Evolutionary conservation across 208 protist genomes (phyloP).

Genomic region (Porcisia hertigi): DNA sequence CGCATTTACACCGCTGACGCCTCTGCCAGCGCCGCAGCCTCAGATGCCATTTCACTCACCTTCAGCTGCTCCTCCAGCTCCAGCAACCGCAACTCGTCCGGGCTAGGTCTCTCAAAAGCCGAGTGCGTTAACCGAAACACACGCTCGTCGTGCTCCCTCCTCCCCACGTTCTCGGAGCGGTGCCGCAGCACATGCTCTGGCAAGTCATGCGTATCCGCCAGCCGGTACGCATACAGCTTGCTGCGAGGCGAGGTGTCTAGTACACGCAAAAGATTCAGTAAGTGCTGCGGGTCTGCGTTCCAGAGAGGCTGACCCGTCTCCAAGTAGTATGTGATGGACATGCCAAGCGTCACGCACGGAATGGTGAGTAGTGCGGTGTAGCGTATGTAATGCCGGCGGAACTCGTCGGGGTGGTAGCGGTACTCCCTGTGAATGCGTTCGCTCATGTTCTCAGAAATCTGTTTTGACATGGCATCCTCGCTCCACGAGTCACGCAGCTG

Average conservation of each 20-base stretch:
- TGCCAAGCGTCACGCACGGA: conserved; percentile 43
- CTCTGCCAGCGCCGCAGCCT: neutral
- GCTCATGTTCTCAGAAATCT: conserved; percentile 71
- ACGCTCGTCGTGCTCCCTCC: conserved; percentile 37
- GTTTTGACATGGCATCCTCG: conserved; percentile 80
- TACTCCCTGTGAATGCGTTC: conserved; percentile 84
- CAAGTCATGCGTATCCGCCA: conserved; percentile 56
- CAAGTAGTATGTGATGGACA: conserved; percentile 54
- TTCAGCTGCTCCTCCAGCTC: conserved; percentile 27
- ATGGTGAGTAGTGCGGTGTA: conserved; percentile 51
- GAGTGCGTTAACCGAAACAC: conserved; percentile 46
- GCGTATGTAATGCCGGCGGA: conserved; percentile 59
- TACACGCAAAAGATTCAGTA: conserved; percentile 69
- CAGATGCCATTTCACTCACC: neutral
- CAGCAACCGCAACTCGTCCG: conserved; percentile 36
- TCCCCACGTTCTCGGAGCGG: conserved; percentile 32
- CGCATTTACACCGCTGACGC: neutral
- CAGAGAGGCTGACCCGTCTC: conserved; percentile 59
- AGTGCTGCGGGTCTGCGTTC: conserved; percentile 67
- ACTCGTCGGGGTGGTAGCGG: conserved; percentile 85
- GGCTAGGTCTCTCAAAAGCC: conserved; percentile 35
- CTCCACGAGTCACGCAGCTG: conserved; percentile 88
- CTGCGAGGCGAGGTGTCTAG: conserved; percentile 78
- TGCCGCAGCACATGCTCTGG: conserved; percentile 61
- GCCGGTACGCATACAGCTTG: conserved; percentile 56